Base-by-base conservation (phyloP, 2,329 filamentous ascomycete genomes). In the Beauveria brongniartii region DNA sequence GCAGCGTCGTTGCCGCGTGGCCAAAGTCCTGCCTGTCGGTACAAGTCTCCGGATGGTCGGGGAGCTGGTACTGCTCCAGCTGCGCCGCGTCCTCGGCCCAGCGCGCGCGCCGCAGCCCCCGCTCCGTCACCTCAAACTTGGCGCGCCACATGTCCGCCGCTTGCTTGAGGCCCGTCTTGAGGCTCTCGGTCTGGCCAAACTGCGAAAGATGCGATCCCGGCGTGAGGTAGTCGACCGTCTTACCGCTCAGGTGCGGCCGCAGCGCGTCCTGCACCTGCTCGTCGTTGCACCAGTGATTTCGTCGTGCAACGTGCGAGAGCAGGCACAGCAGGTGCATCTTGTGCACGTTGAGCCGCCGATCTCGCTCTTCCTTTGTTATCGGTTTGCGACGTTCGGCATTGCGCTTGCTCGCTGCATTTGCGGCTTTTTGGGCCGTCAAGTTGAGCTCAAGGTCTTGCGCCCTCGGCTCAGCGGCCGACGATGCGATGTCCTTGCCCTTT, bases 251-350 rank as follows among this genome's bases (percentile, higher is more conserved):
- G 43, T 92, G 78, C 46, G 80, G 76, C 59, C 82, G 85, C 46
- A 96, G 74, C n/a, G 74, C 75, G 46, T 78, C 80, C 69, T 96
- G 91, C 9, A 90, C 83, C 61, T 81, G 75, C 16, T 76, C 67
- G 69, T 93, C 88, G 68, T 96, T 96, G 74, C 92, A 97, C 91
- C 93, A 97, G 59, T 83, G 78, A 69, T 97, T 99, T 60, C 92
- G 85, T 61, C 85, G 79, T 65, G 89, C 82, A 18, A 87, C 82
- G 72, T 97, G 91, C 10, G 86, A 84, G 18, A 99, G 74, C 2
- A 99, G 79, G 70, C 91, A 96, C 16, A 97, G 76, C 0, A 97
- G 65, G 74, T 99, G 92, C 63, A 86, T 79, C 73, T 93, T 96
- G 73, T 99, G 94, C n/a, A 92, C 80, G 56, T 91, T 82, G 34